Evolutionary conservation across 495 filamentous ascomycete genomes (phyloP), one percentile per base, ranked within the genome.

Genomic region (Daldinia decipiens): DNA sequence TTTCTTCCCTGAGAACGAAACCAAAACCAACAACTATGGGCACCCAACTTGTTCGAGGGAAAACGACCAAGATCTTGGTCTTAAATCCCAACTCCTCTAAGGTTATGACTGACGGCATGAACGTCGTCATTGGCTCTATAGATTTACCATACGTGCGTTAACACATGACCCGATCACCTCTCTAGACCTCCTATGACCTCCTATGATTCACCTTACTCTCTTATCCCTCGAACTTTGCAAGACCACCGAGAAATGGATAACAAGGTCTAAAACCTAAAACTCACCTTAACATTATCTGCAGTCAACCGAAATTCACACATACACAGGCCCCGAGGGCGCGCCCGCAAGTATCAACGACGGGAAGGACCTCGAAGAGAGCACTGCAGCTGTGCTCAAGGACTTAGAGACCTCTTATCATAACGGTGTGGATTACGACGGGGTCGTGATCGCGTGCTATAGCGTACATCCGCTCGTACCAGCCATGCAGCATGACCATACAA

Each of bases 81-180:
- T 88, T 98, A 78, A 98, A 98, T 74, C 95, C 95, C 34, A 98
- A 98, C 80, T 95, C 93, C 26, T 94, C 90, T 2, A 73, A 80
- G 40, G 83, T 87, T 53, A 98, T 98, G 94, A 98, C 94, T 0
- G 83, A 89, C 9, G 88, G 87, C 4, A 80, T 98, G 59, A 85
- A 85, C 54, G 86, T 89, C 0, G 84, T 93, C 2, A 81, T 95
- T 63, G 78, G 85, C 26, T 63, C 74, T n/a, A 77, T 90, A 54
- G 76, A 82, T 8, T 78, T 84, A 31, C 71, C 80, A 62, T 77
- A 82, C 51, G 88, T 89, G 59, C 59, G 77, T 68, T 24, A 7
- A 36, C 12, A 47, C 15, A 45, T 7, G 29, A 17, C 51, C 38
- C 56, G 5, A 59, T 8, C 9, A 36, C 5, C 9, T 39, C 12